Conservation (phyloP, 768 basidiomycete species). For the Tricholomella constricta region DNA sequence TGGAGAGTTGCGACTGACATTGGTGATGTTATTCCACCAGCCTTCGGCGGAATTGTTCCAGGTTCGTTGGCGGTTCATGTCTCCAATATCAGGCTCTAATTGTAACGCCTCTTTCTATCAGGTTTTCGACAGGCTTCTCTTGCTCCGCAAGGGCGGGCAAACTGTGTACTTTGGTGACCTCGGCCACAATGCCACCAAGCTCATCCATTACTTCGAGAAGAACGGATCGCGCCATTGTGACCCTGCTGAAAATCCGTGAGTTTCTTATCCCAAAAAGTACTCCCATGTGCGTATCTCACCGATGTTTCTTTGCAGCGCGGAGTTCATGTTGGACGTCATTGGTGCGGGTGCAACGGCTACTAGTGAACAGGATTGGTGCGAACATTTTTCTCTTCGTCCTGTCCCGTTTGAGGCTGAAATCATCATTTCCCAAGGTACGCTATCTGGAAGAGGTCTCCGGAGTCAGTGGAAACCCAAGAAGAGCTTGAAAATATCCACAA, state of each 20-base stretch:
- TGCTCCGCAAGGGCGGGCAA: conserved; percentile 77
- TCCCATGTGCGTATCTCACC: conserved; percentile 10
- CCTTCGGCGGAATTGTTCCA: conserved; percentile 87
- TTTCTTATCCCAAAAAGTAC: neutral
- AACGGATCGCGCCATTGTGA: conserved; percentile 68
- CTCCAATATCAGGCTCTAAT: neutral
- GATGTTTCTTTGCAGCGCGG: conserved; percentile 39
- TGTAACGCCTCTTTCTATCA: conserved; percentile 14
- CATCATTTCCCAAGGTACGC: conserved; percentile 15
- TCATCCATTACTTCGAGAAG: conserved; percentile 77
- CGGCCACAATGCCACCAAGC: conserved; percentile 56
- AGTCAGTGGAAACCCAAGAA: conserved; percentile 30
- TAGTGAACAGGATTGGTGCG: conserved; percentile 59
- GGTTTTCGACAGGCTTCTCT: conserved; percentile 76
- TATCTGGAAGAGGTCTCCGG: conserved; percentile 49
- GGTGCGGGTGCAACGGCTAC: conserved; percentile 70
- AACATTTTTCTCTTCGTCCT: conserved; percentile 30
- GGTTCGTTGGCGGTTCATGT: conserved; percentile 19
- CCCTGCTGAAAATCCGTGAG: conserved; percentile 73
- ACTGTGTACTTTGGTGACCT: conserved; percentile 76
- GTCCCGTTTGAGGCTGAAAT: conserved; percentile 31
- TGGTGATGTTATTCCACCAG: conserved; percentile 34
- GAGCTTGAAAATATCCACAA: conserved; percentile 50
- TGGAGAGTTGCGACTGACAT: neutral
- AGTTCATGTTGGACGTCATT: conserved; percentile 69